Evolutionary conservation across 352 stramenopile species (phyloP), one percentile per base, ranked within the genome.

Genomic region (Globisporangium perplexum): DNA sequence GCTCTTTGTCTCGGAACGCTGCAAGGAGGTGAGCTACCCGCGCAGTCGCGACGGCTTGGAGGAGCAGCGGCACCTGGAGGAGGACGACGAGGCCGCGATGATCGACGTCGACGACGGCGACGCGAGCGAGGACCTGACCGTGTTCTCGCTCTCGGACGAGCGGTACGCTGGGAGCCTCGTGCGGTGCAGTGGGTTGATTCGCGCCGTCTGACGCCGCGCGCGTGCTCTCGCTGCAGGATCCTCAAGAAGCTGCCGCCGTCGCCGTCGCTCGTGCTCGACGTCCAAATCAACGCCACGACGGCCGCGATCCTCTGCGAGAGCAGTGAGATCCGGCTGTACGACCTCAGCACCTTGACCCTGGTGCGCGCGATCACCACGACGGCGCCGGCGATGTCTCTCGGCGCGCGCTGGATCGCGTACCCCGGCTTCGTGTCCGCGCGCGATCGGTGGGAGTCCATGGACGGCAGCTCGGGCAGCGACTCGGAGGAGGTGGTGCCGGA

Each of bases 331-430:
- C 53, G 86, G 47, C 66, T 91, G 15, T 78, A 85, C 31, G 71
- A 91, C 41, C 55, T 89, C 45, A 26, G 35, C n/a, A 75, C 68
- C 4, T 76, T 86, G 28, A 58, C 72, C 33, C 56, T 85, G 1
- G 53, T 65, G 31, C 76, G 72, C 18, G 66, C 60, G 3, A 75
- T 91, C 47, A 18, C 62, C 42, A 77, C 74, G 26, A 63, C 77
- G 28, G 82, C 77, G 36, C 66, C 73, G 17, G 77, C 77, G 3
- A 87, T 91, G 74, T 63, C 77, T 17, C 65, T 91, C 7, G 81
- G 81, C 7, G 59, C 68, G 22, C 76, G 81, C 17, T 91, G 81
- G 81, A 64, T 91, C 54, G 76, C 74, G 38, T 91, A 86, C 55
- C 74, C 81, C 23, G 77, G 77, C 18, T 69, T 71, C 44, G 56